Percentiles rank a stretch among this genome's conserved stretches.
Evolutionary conservation across 768 basidiomycete species (phyloP).

Genomic region (Agrocybe pediades): DNA sequence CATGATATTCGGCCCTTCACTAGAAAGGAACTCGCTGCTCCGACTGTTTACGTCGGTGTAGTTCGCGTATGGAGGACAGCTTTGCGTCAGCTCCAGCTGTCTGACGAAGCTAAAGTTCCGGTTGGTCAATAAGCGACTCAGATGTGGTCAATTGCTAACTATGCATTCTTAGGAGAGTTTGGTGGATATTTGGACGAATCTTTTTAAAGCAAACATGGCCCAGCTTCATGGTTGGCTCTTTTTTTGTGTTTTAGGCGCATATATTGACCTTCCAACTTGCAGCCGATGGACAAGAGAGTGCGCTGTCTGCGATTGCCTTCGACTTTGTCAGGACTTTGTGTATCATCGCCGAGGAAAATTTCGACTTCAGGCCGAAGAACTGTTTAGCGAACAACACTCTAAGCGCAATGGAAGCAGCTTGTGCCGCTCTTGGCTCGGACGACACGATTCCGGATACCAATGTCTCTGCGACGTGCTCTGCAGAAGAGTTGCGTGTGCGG

Average conservation of each 20-base stretch:
- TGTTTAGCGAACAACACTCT: slow-evolving; percentile 1
- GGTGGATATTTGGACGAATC: slow-evolving; percentile 55
- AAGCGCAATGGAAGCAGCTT: neutral
- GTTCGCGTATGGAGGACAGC: slow-evolving; percentile 56
- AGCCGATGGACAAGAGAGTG: slow-evolving; percentile 43
- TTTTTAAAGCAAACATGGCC: slow-evolving; percentile 52
- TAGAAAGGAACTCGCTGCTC: slow-evolving; percentile 53
- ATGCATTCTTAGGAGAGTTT: slow-evolving; percentile 41
- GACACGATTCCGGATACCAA: slow-evolving; percentile 16
- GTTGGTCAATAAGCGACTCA: slow-evolving; percentile 36
- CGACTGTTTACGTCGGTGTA: slow-evolving; percentile 54
- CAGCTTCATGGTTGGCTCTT: slow-evolving; percentile 43
- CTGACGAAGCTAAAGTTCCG: slow-evolving; percentile 45
- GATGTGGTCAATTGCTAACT: neutral
- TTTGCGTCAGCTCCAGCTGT: slow-evolving; percentile 43
- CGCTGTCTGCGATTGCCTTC: slow-evolving; percentile 38
- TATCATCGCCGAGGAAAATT: slow-evolving; percentile 49
- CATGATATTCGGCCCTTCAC: slow-evolving; percentile 60
- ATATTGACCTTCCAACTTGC: slow-evolving; percentile 37
- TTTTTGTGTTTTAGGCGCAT: slow-evolving; percentile 6
- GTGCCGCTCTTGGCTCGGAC: slow-evolving; percentile 14
- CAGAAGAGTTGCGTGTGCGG: slow-evolving; percentile 55
- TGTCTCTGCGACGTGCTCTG: slow-evolving; percentile 32
- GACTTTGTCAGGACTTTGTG: slow-evolving; percentile 44
- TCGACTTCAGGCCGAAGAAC: slow-evolving; percentile 40